Evolutionary conservation across 106 monocot species (phyloP).

Genomic region (Dendrobium officinale): DNA sequence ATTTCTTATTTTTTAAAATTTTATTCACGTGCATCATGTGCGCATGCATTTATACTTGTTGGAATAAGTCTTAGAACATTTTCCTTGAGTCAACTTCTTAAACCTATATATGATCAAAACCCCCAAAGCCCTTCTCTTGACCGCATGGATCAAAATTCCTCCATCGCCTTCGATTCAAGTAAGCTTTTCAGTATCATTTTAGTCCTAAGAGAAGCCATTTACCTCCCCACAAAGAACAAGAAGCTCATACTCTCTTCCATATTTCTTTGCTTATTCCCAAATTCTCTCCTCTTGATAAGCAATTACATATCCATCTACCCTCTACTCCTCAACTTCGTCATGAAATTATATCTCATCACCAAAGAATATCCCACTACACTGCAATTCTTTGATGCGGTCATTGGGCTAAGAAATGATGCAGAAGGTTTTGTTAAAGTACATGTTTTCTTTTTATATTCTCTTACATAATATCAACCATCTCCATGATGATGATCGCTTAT

Average conservation of each 20-base stretch:
- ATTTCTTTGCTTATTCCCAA: constrained; percentile 5
- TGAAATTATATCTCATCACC: constrained; percentile 14
- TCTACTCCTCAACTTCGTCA: constrained; percentile 8
- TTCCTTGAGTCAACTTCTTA: not conserved
- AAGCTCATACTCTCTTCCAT: constrained; percentile 16
- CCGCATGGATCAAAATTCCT: not conserved
- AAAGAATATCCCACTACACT: constrained; percentile 12
- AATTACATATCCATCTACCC: constrained; percentile 16
- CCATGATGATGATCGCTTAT: constrained; percentile 4
- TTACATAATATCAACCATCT: constrained; percentile 4
- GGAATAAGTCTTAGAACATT: too few species aligned
- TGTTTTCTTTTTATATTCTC: not conserved
- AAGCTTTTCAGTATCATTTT: not conserved
- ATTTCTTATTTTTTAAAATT: too few species aligned
- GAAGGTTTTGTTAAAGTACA: not conserved
- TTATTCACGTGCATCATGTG: too few species aligned
- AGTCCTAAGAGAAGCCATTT: constrained; percentile 12
- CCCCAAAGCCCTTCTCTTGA: too few species aligned
- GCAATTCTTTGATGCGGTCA: constrained; percentile 4
- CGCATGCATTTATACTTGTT: too few species aligned
- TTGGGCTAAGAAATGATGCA: constrained; percentile 5
- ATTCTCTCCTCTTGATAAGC: constrained; percentile 9
- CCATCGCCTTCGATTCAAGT: constrained; percentile 3
- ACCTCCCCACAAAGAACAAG: constrained; percentile 14
- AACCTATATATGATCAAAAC: not conserved